A percentile compares a stretch with the other conserved stretches of the same genome.
Evolutionary conservation across 192 early-diverging fungal species (phyloP).

Genomic region (Bifiguratus adelaidae): DNA sequence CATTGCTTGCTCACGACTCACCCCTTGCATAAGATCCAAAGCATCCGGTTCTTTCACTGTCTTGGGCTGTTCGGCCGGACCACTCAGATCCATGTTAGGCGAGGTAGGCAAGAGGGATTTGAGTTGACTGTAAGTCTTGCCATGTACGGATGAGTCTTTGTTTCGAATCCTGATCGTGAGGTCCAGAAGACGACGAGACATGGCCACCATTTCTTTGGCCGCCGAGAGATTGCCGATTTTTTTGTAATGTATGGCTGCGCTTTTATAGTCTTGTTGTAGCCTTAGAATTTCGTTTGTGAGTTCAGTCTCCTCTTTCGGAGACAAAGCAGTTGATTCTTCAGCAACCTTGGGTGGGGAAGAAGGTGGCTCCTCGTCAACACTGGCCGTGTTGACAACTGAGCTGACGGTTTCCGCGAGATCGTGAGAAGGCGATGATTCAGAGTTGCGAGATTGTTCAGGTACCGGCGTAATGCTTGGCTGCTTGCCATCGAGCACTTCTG

Average conservation of each 20-base stretch:
- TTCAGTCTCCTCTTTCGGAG: constrained; percentile 3
- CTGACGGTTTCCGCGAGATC: background rate
- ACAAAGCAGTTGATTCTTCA: background rate
- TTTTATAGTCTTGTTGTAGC: constrained; percentile 45
- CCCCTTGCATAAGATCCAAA: no score
- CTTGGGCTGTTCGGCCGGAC: no score
- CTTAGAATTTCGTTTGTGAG: constrained; percentile 11
- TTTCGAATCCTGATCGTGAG: background rate
- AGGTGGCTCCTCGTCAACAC: background rate
- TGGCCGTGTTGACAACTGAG: constrained; percentile 7
- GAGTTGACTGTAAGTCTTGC: constrained; percentile 3
- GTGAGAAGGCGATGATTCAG: background rate
- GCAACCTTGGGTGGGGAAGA: background rate
- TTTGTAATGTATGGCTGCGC: constrained; percentile 44
- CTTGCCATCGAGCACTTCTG: background rate
- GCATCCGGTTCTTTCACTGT: no score
- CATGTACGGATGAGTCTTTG: background rate
- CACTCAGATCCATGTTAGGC: no score
- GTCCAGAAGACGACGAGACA: constrained; percentile 32
- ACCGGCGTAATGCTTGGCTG: background rate
- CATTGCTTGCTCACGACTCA: no score
- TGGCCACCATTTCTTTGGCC: constrained; percentile 38
- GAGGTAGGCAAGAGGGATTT: constrained; percentile 11
- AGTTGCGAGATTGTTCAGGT: background rate
- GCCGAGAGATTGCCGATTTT: constrained; percentile 22